Evolutionary conservation across 352 stramenopile species (phyloP).

Genomic region (Pythium rhizo-oryzae): DNA sequence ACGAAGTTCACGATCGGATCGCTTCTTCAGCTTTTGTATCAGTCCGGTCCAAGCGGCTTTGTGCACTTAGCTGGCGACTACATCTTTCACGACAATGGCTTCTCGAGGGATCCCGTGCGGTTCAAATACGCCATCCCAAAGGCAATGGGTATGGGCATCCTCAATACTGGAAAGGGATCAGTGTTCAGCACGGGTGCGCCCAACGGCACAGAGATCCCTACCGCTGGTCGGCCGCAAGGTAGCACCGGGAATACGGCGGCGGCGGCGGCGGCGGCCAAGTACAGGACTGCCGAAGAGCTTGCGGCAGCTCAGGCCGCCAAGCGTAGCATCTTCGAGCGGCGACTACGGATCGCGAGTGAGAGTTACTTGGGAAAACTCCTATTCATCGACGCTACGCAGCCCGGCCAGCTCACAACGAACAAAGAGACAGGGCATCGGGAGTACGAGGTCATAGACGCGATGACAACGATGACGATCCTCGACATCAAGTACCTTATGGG

Average conservation of each 20-base stretch:
- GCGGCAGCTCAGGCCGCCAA: slow-evolving; percentile 9
- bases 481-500: slow-evolving; percentile 60
- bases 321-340: slow-evolving; percentile 48
- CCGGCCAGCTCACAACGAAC: slow-evolving; percentile 38
- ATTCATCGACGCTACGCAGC: slow-evolving; percentile 39
- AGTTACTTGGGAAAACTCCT: slow-evolving; percentile 40
- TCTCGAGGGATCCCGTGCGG: slow-evolving; percentile 33
- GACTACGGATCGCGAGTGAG: slow-evolving; percentile 39
- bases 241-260: not conserved
- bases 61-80: slow-evolving; percentile 51
- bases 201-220: not conserved
- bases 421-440: slow-evolving; percentile 34
- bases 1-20: slow-evolving; percentile 45
- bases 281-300: not conserved
- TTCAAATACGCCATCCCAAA: slow-evolving; percentile 43
- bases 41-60: slow-evolving; percentile 52
- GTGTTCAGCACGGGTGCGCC: not conserved
- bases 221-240: not conserved
- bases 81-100: slow-evolving; percentile 51
- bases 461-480: slow-evolving; percentile 50
- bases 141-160: slow-evolving; percentile 40
- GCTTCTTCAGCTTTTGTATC: slow-evolving; percentile 50
- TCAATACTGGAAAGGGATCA: slow-evolving; percentile 11
- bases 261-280: not conserved
- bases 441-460: slow-evolving; percentile 46